phyloP scores from a whole-genome alignment of 2,329 filamentous ascomycete genomes.

The Verticillium dahliae region DNA sequence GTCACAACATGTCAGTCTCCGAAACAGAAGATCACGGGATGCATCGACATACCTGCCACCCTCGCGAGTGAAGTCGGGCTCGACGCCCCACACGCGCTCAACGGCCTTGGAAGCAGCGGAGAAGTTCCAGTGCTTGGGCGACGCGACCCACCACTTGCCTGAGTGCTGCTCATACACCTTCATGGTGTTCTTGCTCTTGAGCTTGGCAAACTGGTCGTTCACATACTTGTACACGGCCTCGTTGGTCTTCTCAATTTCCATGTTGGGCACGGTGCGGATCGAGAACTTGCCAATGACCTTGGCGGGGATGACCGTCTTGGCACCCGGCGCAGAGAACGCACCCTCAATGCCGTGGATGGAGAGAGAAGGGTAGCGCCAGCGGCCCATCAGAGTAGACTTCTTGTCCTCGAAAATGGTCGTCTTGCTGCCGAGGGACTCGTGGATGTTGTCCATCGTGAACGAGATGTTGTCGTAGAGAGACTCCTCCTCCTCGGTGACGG shows the following conservation, averaged over 20 bases:
- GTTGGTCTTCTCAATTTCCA: constrained; percentile 90
- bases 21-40: constrained; percentile 18
- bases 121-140: constrained; percentile 99
- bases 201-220: constrained; percentile 75
- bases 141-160: constrained; percentile 98
- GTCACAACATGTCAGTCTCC: not conserved
- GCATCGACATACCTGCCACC: constrained; percentile 62
- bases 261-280: constrained; percentile 93
- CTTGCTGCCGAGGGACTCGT: constrained; percentile 83
- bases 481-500: constrained; percentile 80
- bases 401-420: constrained; percentile 85
- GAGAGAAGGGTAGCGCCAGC: constrained; percentile 91
- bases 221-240: constrained; percentile 77
- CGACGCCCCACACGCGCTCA: constrained; percentile 85
- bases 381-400: constrained; percentile 87
- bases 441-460: constrained; percentile 93
- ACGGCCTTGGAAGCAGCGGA: constrained; percentile 91
- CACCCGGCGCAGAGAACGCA: constrained; percentile 85
- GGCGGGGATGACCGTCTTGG: constrained; percentile 97
- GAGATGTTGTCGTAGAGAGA: constrained; percentile 82
- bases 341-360: constrained; percentile 94
- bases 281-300: constrained; percentile 98
- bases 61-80: constrained; percentile 93
- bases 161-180: constrained; percentile 78
- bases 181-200: constrained; percentile 87